Evolutionary conservation across 257 asterid species (phyloP).

Genomic region (Anisodus acutangulus): DNA sequence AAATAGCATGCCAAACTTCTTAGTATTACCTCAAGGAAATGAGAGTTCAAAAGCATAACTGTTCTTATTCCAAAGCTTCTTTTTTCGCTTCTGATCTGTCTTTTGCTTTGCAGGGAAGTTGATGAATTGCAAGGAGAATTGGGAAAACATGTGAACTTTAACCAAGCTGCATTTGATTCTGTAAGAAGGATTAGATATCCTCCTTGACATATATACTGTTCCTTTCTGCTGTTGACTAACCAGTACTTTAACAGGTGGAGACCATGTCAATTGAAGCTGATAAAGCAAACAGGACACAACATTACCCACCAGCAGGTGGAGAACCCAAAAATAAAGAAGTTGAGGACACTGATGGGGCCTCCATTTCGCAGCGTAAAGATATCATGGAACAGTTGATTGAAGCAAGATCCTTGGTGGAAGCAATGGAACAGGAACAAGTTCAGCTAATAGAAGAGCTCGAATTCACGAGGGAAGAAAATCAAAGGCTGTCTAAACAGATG

Average conservation of each 20-base stretch:
- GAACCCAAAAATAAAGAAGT: constrained; percentile 35
- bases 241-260: constrained; percentile 45
- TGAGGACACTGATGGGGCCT: constrained; percentile 33
- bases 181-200: constrained; percentile 38
- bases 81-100: constrained; percentile 13
- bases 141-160: constrained; percentile 43
- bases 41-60: constrained; percentile 1
- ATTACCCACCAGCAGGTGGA: constrained; percentile 37
- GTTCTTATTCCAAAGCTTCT: neutral
- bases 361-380: constrained; percentile 43
- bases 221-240: constrained; percentile 15
- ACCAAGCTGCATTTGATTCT: constrained; percentile 46
- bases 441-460: constrained; percentile 56
- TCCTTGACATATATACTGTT: constrained; percentile 8
- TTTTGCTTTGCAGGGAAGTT: constrained; percentile 48
- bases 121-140: constrained; percentile 52
- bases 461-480: constrained; percentile 49
- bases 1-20: neutral
- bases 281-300: constrained; percentile 41
- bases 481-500: constrained; percentile 45
- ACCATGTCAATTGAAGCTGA: constrained; percentile 39
- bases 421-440: constrained; percentile 58
- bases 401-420: constrained; percentile 51
- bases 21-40: neutral
- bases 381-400: constrained; percentile 55